phyloP scores from a whole-genome alignment of 345 rosid genomes.

The Populus ilicifolia region DNA sequence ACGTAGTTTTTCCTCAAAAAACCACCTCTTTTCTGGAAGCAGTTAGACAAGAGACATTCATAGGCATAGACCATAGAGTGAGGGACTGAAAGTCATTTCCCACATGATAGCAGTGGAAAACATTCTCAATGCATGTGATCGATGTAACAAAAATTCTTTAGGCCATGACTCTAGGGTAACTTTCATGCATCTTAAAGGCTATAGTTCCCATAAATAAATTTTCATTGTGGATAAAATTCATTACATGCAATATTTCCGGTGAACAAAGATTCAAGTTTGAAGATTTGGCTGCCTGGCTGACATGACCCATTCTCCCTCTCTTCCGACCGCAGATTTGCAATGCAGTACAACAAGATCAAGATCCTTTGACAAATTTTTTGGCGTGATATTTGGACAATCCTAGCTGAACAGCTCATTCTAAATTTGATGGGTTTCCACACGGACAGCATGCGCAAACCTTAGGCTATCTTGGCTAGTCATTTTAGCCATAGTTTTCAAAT shows the following conservation, averaged over 20 bases:
- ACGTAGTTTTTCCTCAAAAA: neutral
- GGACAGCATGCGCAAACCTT: neutral
- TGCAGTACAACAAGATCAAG: conserved; percentile 12
- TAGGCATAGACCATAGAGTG: neutral
- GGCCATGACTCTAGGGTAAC: conserved; percentile 13
- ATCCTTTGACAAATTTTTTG: conserved; percentile 27
- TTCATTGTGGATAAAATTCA: neutral
- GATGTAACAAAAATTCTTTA: conserved; percentile 23
- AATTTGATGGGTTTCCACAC: neutral
- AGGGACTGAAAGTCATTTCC: neutral
- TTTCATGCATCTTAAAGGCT: conserved; percentile 3
- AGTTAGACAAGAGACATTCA: neutral
- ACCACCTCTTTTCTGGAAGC: conserved; percentile 11
- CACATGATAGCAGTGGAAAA: neutral
- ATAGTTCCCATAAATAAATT: neutral
- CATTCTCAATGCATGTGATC: conserved; percentile 20
- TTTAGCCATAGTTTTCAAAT: neutral
- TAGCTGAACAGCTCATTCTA: conserved; percentile 36
- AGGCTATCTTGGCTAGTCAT: too few relatives aligned
- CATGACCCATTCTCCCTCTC: conserved; percentile 23
- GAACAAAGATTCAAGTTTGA: conserved; percentile 20
- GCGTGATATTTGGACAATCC: conserved; percentile 14
- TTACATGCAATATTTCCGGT: neutral
- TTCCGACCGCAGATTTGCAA: conserved; percentile 14
- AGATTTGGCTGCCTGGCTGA: conserved; percentile 47